These are phyloP conservation scores for Saprolegnia parasitica DNA, from an alignment of 352 stramenopile species.

Conservation along the genomic window DNA sequence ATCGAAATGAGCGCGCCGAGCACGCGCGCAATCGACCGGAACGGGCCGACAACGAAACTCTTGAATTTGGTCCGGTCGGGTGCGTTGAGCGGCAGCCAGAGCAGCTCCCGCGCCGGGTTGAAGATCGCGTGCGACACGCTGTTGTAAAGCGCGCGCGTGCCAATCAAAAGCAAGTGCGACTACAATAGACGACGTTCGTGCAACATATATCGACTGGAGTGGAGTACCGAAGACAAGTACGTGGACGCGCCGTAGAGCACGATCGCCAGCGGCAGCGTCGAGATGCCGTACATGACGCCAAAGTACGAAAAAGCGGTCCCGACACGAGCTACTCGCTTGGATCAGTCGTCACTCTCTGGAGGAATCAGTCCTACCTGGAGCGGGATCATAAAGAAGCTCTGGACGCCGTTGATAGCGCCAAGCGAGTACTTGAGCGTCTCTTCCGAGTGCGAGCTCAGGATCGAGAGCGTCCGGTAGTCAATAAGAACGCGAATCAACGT, in stretches of 20 bases:
- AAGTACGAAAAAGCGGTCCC: slow-evolving; percentile 79
- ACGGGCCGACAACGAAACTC: slow-evolving; percentile 72
- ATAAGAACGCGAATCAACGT: slow-evolving; percentile 75
- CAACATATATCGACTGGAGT: background rate
- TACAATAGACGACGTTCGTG: slow-evolving; percentile 1
- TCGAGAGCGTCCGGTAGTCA: slow-evolving; percentile 74
- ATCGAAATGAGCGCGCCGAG: slow-evolving; percentile 70
- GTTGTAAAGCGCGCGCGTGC: slow-evolving; percentile 73
- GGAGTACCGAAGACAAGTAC: slow-evolving; percentile 46
- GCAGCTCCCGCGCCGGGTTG: slow-evolving; percentile 76
- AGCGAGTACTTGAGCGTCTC: slow-evolving; percentile 67
- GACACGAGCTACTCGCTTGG: slow-evolving; percentile 51
- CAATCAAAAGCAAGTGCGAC: slow-evolving; percentile 37
- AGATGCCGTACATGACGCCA: slow-evolving; percentile 82
- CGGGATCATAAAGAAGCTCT: slow-evolving; percentile 85
- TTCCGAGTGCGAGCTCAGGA: slow-evolving; percentile 63
- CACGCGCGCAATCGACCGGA: slow-evolving; percentile 75
- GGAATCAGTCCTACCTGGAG: slow-evolving; percentile 52
- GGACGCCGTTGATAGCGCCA: slow-evolving; percentile 70
- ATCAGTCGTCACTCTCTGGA: too few species aligned
- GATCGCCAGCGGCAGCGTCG: slow-evolving; percentile 57
- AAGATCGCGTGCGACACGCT: slow-evolving; percentile 75
- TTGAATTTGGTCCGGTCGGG: slow-evolving; percentile 66
- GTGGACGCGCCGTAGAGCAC: slow-evolving; percentile 67
- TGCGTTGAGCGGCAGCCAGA: slow-evolving; percentile 79